Percentiles rank a stretch among this genome's conserved stretches.
phyloP scores from a whole-genome alignment of 495 filamentous ascomycete genomes.

The Cercophora scortea region DNA sequence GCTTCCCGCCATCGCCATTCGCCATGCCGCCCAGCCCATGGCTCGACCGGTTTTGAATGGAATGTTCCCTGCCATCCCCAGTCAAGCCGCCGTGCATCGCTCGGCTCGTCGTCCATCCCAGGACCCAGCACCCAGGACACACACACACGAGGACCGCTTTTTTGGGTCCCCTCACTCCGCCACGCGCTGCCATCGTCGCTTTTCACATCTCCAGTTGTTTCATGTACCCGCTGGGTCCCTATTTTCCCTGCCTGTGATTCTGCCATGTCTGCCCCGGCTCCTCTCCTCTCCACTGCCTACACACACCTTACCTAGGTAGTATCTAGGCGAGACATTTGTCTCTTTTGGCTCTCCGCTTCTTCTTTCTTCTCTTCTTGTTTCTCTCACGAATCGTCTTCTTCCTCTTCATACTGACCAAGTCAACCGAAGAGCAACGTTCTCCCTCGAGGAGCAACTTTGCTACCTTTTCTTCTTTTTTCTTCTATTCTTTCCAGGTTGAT shows the following conservation, averaged over 20 bases:
- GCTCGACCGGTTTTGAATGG: too few species aligned
- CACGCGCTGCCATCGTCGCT: conserved; percentile 8
- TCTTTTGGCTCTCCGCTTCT: conserved; percentile 2
- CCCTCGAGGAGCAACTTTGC: neutral
- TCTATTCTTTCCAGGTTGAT: conserved; percentile 46
- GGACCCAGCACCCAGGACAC: neutral
- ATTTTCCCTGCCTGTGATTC: conserved; percentile 1
- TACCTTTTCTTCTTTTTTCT: conserved; percentile 6
- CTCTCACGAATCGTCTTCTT: conserved; percentile 8
- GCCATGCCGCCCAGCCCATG: too few species aligned
- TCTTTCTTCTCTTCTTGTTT: conserved; percentile 9
- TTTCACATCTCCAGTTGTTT: conserved; percentile 15
- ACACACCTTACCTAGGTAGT: neutral
- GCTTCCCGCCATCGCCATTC: too few species aligned
- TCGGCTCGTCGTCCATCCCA: neutral
- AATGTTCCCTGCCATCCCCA: neutral
- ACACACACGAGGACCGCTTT: too few species aligned
- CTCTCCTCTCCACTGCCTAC: too few species aligned
- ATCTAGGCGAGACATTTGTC: neutral
- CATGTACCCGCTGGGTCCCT: conserved; percentile 24
- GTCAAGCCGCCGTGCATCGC: neutral
- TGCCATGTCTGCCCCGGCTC: conserved; percentile 1
- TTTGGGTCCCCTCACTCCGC: neutral
- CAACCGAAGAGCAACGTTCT: too few species aligned
- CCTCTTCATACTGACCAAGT: conserved; percentile 1